A percentile compares a stretch with the other conserved stretches of the same genome.
phyloP scores from a whole-genome alignment of 805 yeast species.

The Wickerhamiella sorbophila region DNA sequence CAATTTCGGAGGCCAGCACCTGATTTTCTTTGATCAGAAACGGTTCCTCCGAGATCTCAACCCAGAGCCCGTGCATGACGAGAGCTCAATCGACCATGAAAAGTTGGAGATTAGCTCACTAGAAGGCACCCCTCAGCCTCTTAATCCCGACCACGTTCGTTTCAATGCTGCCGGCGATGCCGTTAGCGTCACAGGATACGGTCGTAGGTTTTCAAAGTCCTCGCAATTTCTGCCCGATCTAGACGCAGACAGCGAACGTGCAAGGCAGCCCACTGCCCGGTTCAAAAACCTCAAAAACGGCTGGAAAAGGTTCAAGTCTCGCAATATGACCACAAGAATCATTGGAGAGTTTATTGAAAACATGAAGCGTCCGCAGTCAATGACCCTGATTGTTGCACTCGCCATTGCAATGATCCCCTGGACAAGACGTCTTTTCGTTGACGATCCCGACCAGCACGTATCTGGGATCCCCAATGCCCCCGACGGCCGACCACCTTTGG shows the following conservation, averaged over 20 bases:
- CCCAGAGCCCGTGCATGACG: not conserved
- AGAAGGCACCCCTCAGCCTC: not conserved
- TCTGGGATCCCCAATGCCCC: slow-evolving; percentile 60
- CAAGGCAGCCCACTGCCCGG: not conserved
- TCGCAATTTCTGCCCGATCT: not conserved
- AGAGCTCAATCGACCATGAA: not conserved
- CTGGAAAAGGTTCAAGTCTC: slow-evolving; percentile 12
- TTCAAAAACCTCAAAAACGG: slow-evolving; percentile 14
- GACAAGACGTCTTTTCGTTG: slow-evolving; percentile 49
- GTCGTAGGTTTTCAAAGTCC: not conserved
- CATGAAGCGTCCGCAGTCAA: slow-evolving; percentile 49
- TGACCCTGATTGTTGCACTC: slow-evolving; percentile 52
- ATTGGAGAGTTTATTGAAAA: slow-evolving; percentile 32
- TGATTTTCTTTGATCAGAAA: slow-evolving; percentile 45
- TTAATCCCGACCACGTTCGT: not conserved
- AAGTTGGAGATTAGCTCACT: not conserved
- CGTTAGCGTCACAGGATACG: not conserved
- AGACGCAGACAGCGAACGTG: not conserved
- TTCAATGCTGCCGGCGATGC: not conserved
- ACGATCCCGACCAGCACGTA: slow-evolving; percentile 29
- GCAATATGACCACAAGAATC: slow-evolving; percentile 8
- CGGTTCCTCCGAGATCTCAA: not conserved
- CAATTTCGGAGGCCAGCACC: slow-evolving; percentile 58
- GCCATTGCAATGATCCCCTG: slow-evolving; percentile 78
- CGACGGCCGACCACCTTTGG: slow-evolving; percentile 68